Evolutionary conservation across 2,329 filamentous ascomycete species (phyloP).

Genomic region (Cladorrhinum sp.): DNA sequence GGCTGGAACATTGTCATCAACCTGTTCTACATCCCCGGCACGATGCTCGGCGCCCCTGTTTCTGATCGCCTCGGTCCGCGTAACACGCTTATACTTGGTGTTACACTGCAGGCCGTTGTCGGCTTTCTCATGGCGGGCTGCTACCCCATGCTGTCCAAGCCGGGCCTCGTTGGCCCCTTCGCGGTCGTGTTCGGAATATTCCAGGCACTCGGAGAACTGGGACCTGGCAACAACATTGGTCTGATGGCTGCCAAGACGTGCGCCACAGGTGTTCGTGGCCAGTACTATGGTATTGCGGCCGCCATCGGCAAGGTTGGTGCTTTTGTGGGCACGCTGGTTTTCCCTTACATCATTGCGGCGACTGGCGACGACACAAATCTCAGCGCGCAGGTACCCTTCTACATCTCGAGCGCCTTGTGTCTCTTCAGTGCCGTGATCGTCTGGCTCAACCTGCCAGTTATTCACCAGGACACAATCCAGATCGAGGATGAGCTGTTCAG

Average conservation of each 20-base stretch:
- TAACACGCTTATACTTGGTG: slow-evolving; percentile 68
- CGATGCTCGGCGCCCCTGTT: slow-evolving; percentile 70
- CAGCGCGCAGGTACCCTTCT: slow-evolving; percentile 83
- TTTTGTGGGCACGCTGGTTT: slow-evolving; percentile 82
- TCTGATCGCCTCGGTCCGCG: slow-evolving; percentile 78
- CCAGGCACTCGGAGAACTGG: slow-evolving; percentile 72
- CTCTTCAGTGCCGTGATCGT: slow-evolving; percentile 67
- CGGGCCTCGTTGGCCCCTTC: slow-evolving; percentile 68
- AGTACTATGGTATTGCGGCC: slow-evolving; percentile 70
- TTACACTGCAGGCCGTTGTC: slow-evolving; percentile 69
- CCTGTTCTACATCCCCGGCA: slow-evolving; percentile 83
- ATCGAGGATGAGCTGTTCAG: slow-evolving; percentile 74
- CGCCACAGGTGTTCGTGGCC: slow-evolving; percentile 80
- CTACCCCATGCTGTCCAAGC: slow-evolving; percentile 66
- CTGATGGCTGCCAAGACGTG: slow-evolving; percentile 83
- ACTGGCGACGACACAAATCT: slow-evolving; percentile 52
- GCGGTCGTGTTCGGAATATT: slow-evolving; percentile 79
- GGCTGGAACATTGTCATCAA: slow-evolving; percentile 90
- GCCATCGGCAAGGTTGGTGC: slow-evolving; percentile 74
- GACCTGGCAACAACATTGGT: slow-evolving; percentile 89
- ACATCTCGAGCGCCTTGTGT: slow-evolving; percentile 74
- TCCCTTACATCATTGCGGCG: slow-evolving; percentile 67
- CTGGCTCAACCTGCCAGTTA: slow-evolving; percentile 67
- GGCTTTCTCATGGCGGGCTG: slow-evolving; percentile 87
- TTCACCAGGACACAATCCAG: slow-evolving; percentile 82